Conservation (phyloP, 2,329 filamentous ascomycete genomes). For the Aspergillus sp. region DNA sequence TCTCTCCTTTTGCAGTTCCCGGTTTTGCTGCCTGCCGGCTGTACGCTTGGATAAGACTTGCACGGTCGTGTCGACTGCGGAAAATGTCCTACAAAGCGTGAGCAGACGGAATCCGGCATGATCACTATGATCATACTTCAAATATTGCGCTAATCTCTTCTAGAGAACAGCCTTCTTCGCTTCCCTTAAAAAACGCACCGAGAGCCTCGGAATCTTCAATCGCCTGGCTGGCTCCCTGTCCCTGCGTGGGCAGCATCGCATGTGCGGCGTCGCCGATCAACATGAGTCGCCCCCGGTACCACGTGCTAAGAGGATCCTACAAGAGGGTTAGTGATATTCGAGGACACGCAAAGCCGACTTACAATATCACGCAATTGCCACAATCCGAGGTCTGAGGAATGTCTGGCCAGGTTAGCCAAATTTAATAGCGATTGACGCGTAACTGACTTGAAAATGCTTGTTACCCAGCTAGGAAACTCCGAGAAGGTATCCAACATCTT, state of each 20-base stretch:
- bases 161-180: neutral
- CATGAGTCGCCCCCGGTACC: slow-evolving; percentile 21
- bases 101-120: neutral
- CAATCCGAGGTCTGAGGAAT: slow-evolving; percentile 19
- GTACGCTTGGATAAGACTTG: slow-evolving; percentile 8
- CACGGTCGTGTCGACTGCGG: slow-evolving; percentile 2
- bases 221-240: slow-evolving; percentile 44
- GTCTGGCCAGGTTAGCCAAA: neutral
- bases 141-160: neutral
- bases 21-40: slow-evolving; percentile 11
- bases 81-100: neutral
- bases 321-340: neutral
- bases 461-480: slow-evolving; percentile 11
- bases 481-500: slow-evolving; percentile 14
- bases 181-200: slow-evolving; percentile 10
- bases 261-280: slow-evolving; percentile 42
- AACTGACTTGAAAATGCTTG: slow-evolving; percentile 7
- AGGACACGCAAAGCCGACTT: neutral
- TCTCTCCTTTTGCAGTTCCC: neutral
- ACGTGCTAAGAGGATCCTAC: slow-evolving; percentile 23
- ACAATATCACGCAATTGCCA: slow-evolving; percentile 20
- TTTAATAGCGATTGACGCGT: neutral
- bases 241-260: slow-evolving; percentile 44
- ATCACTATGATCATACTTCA: neutral
- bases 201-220: slow-evolving; percentile 43